These are phyloP conservation scores for Clonostachys rosea DNA, from an alignment of 2,329 filamentous ascomycete species.

Conservation along the genomic window DNA sequence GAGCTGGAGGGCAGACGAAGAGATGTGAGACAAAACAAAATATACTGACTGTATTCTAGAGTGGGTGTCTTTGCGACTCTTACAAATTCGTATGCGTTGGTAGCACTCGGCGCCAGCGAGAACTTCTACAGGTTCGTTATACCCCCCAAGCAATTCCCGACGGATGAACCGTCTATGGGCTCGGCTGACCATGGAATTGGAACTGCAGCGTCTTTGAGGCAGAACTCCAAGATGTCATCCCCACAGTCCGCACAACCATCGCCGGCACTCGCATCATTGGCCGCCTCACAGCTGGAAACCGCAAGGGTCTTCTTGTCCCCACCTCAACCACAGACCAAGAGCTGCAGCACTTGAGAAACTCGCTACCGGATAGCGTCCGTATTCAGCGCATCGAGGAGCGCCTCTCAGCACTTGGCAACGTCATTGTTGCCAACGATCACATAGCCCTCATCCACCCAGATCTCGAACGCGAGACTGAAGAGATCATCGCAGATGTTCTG, in stretches of 20 bases:
- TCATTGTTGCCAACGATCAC: constrained; percentile 95
- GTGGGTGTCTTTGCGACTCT: constrained; percentile 95
- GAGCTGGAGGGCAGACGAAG: no score
- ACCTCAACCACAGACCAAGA: constrained; percentile 97
- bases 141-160: neutral
- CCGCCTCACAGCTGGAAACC: constrained; percentile 91
- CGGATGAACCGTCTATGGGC: neutral
- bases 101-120: constrained; percentile 91
- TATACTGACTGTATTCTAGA: constrained; percentile 37
- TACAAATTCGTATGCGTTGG: constrained; percentile 94
- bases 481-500: constrained; percentile 93
- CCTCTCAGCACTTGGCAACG: constrained; percentile 90
- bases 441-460: constrained; percentile 96
- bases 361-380: constrained; percentile 83
- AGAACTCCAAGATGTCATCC: constrained; percentile 94
- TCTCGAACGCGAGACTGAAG: constrained; percentile 94
- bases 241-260: constrained; percentile 94
- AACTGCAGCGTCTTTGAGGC: constrained; percentile 80
- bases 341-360: constrained; percentile 93
- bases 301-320: constrained; percentile 92
- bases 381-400: constrained; percentile 98
- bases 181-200: no score
- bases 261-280: constrained; percentile 95
- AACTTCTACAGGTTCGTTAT: constrained; percentile 86
- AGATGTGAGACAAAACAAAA: no score